These are phyloP conservation scores for Nannochloropsis gaditana DNA, from an alignment of 108 stramenopile species.

Conservation along the genomic window DNA sequence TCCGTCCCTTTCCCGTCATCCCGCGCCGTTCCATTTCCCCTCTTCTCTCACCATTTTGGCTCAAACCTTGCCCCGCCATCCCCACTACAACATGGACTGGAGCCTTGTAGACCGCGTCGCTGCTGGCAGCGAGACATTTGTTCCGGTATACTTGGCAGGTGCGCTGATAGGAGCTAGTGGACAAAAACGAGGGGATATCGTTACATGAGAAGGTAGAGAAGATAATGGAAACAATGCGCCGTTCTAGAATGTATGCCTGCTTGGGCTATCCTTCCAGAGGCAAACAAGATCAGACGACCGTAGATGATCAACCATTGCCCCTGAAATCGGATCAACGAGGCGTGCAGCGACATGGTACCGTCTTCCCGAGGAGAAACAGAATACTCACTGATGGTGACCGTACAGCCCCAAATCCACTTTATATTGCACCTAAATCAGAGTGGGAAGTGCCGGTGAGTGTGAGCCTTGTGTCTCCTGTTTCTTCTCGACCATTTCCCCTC, in stretches of 20 bases:
- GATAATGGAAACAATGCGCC: not conserved
- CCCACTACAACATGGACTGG: conserved; percentile 45
- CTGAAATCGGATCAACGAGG: too few relatives aligned
- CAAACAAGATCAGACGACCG: too few relatives aligned
- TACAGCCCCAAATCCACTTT: conserved; percentile 38
- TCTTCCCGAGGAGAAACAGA: too few relatives aligned
- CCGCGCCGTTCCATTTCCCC: not conserved
- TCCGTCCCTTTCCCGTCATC: not conserved
- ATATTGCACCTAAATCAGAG: not conserved
- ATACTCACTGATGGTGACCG: conserved; percentile 39
- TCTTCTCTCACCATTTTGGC: conserved; percentile 20
- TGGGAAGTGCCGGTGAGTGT: not conserved
- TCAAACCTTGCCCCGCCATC: conserved; percentile 41
- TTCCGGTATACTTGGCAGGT: conserved; percentile 33
- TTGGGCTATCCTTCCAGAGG: too few relatives aligned
- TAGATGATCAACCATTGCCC: too few relatives aligned
- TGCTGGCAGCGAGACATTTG: not conserved
- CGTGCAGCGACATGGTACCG: too few relatives aligned
- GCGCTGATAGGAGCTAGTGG: conserved; percentile 37
- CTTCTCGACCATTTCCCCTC: not conserved
- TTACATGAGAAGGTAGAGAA: not conserved
- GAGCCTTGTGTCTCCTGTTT: not conserved
- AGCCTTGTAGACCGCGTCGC: conserved; percentile 21
- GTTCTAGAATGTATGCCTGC: too few relatives aligned
- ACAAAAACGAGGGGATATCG: not conserved